These are phyloP conservation scores for Cucumis sativus DNA, from an alignment of 306 rosid species.

Conservation along the genomic window Cucumber_9930_V3 NC_026659.2:24520501-24521000, in stretches of 20 bases:
- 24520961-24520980: constrained; percentile 9
- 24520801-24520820: constrained; percentile 19
- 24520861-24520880: constrained; percentile 10
- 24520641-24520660: constrained; percentile 4
- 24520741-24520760: constrained; percentile 18
- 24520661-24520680: background rate
- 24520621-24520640: background rate
- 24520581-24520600: constrained; percentile 12
- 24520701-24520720: constrained; percentile 16
- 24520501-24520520: background rate
- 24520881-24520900: background rate
- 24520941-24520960: constrained; percentile 3
- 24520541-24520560: background rate
- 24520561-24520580: constrained; percentile 22
- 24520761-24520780: background rate
- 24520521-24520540: background rate
- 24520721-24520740: constrained; percentile 19
- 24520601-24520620: constrained; percentile 6
- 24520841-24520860: constrained; percentile 3
- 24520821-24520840: constrained; percentile 22
- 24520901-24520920: constrained; percentile 12
- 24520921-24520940: background rate
- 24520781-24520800: constrained; percentile 30
- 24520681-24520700: constrained; percentile 18
- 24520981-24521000: constrained; percentile 13